Percentiles rank a stretch among this genome's conserved stretches.
Evolutionary conservation across 768 basidiomycete species (phyloP).

Genomic region (Tylopilus felleus): DNA sequence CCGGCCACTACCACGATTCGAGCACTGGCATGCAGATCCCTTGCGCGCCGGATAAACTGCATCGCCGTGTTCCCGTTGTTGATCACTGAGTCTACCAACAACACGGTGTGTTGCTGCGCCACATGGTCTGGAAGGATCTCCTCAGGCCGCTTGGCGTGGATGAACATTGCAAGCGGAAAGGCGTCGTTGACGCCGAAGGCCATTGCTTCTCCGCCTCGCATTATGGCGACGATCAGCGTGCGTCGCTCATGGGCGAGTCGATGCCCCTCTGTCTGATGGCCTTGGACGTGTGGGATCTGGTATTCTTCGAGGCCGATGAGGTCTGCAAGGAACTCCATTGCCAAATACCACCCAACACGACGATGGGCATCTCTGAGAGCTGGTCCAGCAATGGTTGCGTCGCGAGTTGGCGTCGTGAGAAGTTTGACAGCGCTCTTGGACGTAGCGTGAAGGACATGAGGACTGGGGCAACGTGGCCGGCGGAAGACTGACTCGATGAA

Average conservation of each 20-base stretch:
- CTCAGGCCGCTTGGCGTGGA: constrained; percentile 14
- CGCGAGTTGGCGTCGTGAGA: constrained; percentile 13
- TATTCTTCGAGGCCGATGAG: constrained; percentile 16
- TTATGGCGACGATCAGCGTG: constrained; percentile 14
- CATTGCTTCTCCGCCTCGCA: constrained; percentile 15
- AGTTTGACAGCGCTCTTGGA: constrained; percentile 13
- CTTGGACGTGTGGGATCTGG: constrained; percentile 14
- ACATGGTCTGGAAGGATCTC: constrained; percentile 13
- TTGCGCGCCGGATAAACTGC: constrained; percentile 12
- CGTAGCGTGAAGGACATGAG: constrained; percentile 12
- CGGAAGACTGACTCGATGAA: constrained; percentile 13
- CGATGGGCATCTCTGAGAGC: constrained; percentile 16
- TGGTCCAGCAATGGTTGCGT: constrained; percentile 14
- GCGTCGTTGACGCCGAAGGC: constrained; percentile 14
- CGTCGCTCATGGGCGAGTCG: constrained; percentile 11
- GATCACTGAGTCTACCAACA: constrained; percentile 16
- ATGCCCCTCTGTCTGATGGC: constrained; percentile 14
- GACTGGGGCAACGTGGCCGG: constrained; percentile 9
- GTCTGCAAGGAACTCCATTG: constrained; percentile 16
- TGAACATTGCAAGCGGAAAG: constrained; percentile 15
- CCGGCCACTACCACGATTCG: constrained; percentile 15
- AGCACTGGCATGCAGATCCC: constrained; percentile 11
- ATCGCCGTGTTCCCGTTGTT: constrained; percentile 12
- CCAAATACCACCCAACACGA: constrained; percentile 16
- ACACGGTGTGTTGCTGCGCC: constrained; percentile 12